Evolutionary conservation across 129 eudicot species (phyloP), one percentile per base, ranked within the genome.

Genomic region (Glebionis coronaria): DNA sequence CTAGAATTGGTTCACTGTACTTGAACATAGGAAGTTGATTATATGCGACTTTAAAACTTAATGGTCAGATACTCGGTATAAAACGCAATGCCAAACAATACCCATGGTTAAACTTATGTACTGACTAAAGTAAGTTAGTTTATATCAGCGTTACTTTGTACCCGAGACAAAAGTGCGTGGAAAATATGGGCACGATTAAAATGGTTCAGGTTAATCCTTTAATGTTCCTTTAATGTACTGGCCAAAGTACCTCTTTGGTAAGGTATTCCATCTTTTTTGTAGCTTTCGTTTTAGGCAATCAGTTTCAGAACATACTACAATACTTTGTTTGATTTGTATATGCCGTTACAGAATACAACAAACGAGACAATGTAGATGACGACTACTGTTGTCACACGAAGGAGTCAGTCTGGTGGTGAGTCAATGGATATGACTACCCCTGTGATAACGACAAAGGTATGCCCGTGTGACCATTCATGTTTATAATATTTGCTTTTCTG

Each of bases 141-240:
- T 73, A 46, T 52, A 72, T 31, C 83, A 93, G 99, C 80, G 97
- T 71, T 86, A 88, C 80, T 80, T 80, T 72, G 69, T 89, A 49
- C 97, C 99, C n/a, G 99, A 86, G 85, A 84, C 95, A 44, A 93
- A 92, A 27, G 89, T 93, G 97, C 97, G 97, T 38, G 97, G 97
- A 75, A 84, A 77, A 63, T 63, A 69, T 50, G 99, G 99, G 11
- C 86, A 89, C 73, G 99, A 89, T 72, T 73, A 86, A 31, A 75
- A 73, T 79, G 97, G 97, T 50, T 82, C 97, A 65, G 89, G 95
- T 38, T 92, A 77, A 67, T 93, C 99, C 25, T 93, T 93, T 78
- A 93, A 89, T 68, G 90, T 81, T 93, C 99, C 25, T 93, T 93
- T 78, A 93, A 89, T 68, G 90, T 81, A 64, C 78, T 93, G 64